phyloP scores from a whole-genome alignment of 148 eudicot genomes.

The Diospyros kaki region DNA sequence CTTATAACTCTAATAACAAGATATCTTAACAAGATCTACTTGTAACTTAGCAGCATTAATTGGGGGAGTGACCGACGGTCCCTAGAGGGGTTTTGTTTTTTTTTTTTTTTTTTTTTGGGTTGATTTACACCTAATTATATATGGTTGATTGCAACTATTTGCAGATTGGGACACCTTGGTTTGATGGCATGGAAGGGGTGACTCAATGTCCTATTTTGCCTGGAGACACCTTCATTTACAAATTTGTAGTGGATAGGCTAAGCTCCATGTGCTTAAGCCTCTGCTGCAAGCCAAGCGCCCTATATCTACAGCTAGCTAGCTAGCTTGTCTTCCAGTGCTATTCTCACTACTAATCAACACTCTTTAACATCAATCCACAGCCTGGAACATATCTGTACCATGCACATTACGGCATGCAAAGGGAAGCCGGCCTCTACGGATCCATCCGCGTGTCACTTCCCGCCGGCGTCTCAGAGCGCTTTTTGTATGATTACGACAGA shows the following conservation, averaged over 20 bases:
- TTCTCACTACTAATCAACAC: not conserved
- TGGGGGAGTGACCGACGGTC: too few species aligned
- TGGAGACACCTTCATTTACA: slow-evolving; percentile 62
- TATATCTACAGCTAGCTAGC: too few species aligned
- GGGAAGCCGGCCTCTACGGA: slow-evolving; percentile 67
- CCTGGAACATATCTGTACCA: slow-evolving; percentile 79
- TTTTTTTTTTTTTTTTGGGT: too few species aligned
- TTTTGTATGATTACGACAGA: slow-evolving; percentile 45
- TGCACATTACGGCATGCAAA: slow-evolving; percentile 83
- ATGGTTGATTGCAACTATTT: not conserved
- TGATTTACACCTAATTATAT: not conserved
- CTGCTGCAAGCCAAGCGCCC: too few species aligned
- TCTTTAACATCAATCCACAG: slow-evolving; percentile 14
- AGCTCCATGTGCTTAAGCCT: not conserved
- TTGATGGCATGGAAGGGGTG: slow-evolving; percentile 69
- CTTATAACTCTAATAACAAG: too few species aligned
- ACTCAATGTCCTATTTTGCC: slow-evolving; percentile 66
- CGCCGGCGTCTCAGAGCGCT: slow-evolving; percentile 51
- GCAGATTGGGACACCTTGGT: slow-evolving; percentile 68
- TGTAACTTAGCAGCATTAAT: too few species aligned
- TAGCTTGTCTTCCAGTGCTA: not conserved
- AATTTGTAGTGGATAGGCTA: slow-evolving; percentile 67
- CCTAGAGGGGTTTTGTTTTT: too few species aligned
- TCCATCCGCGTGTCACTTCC: slow-evolving; percentile 53
- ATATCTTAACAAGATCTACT: too few species aligned